Conservation (phyloP, 768 basidiomycete species). For the Pholiota conissans region DNA sequence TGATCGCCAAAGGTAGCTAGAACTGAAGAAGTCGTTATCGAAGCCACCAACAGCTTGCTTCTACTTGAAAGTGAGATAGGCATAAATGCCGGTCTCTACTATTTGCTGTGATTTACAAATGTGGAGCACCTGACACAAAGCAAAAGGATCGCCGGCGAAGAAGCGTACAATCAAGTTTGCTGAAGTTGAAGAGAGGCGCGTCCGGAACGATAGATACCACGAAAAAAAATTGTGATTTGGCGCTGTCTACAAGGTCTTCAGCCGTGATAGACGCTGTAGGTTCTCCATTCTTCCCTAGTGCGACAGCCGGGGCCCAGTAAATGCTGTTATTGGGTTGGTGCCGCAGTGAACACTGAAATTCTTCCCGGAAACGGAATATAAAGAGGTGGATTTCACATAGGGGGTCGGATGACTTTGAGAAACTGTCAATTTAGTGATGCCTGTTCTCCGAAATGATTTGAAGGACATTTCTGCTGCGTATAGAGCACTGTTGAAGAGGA, state of each 20-base stretch:
- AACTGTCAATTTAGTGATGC: conserved; percentile 28
- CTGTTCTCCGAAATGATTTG: conserved; percentile 39
- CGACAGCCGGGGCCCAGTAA: conserved; percentile 36
- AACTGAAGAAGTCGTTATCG: not conserved
- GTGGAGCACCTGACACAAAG: conserved; percentile 36
- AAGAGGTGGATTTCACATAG: conserved; percentile 46
- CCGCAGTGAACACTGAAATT: conserved; percentile 45
- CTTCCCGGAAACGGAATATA: conserved; percentile 37
- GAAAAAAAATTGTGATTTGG: conserved; percentile 32
- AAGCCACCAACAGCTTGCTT: not conserved
- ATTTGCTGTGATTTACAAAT: conserved; percentile 13
- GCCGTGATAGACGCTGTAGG: not conserved
- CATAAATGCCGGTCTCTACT: conserved; percentile 28
- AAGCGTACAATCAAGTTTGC: conserved; percentile 33
- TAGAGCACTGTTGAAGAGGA: conserved; percentile 20
- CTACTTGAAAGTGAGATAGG: conserved; percentile 2
- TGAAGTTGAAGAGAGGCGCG: conserved; percentile 5
- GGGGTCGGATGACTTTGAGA: conserved; percentile 21
- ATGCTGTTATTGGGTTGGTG: conserved; percentile 39
- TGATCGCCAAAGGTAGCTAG: not conserved
- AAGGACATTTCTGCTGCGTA: conserved; percentile 1
- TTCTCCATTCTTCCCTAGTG: conserved; percentile 12
- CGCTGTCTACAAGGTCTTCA: conserved; percentile 26
- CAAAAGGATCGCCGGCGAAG: conserved; percentile 38
- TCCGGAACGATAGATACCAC: conserved; percentile 33